A percentile compares a stretch with the other conserved stretches of the same genome.
Conservation (phyloP, 768 basidiomycete genomes). For the Filobasidium wieringae region DNA sequence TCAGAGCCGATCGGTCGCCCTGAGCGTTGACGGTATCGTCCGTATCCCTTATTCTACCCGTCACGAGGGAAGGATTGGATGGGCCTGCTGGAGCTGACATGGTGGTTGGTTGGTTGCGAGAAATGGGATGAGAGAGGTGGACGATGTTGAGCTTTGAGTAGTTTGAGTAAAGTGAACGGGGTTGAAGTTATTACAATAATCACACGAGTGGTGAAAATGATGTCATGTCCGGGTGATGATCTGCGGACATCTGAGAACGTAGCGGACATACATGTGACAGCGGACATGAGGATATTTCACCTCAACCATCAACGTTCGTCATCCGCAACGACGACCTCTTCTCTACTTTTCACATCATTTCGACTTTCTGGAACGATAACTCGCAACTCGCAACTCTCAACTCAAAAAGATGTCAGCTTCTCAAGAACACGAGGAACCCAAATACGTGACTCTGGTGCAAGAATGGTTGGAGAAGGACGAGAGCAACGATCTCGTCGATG, state of each 20-base stretch:
- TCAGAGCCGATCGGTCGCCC: neutral
- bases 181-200: too few species aligned
- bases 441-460: neutral
- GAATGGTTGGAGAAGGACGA: constrained; percentile 9
- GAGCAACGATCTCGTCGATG: constrained; percentile 9
- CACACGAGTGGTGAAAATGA: too few species aligned
- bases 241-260: too few species aligned
- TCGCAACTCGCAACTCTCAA: too few species aligned
- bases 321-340: too few species aligned
- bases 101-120: neutral
- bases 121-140: neutral
- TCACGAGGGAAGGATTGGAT: neutral
- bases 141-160: neutral
- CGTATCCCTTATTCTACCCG: neutral
- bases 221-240: too few species aligned
- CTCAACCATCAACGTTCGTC: too few species aligned
- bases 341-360: too few species aligned
- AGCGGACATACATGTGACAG: too few species aligned
- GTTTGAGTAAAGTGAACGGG: too few species aligned
- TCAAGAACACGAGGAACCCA: neutral
- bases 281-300: too few species aligned
- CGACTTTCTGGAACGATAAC: too few species aligned
- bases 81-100: constrained; percentile 12
- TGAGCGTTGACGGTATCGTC: neutral
- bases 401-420: neutral